phyloP scores from a whole-genome alignment of 164 flowering plant genomes.

The Berberis thunbergii region DNA sequence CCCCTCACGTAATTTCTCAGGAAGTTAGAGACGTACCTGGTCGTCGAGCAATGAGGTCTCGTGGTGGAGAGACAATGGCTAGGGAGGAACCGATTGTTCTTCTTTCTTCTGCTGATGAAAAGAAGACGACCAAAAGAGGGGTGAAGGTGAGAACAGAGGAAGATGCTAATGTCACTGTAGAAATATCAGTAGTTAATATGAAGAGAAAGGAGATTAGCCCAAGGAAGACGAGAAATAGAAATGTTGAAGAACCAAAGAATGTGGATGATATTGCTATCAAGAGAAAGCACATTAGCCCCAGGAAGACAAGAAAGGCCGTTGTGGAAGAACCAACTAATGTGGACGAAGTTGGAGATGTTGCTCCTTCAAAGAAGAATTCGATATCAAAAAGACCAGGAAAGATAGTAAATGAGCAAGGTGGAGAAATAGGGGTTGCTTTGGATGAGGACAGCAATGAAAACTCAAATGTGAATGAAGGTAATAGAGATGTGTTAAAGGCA shows the following conservation, averaged over 20 bases:
- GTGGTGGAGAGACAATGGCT: neutral
- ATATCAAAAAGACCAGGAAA: neutral
- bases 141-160: neutral
- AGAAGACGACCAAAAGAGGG: neutral
- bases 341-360: neutral
- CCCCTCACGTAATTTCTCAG: neutral
- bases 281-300: neutral
- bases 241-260: neutral
- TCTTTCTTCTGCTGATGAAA: neutral
- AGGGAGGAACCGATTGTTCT: neutral
- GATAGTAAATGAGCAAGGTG: neutral
- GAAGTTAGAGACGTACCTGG: neutral
- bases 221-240: neutral
- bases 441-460: neutral
- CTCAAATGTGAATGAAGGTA: neutral
- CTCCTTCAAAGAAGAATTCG: neutral
- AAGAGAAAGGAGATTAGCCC: neutral
- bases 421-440: neutral
- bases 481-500: neutral
- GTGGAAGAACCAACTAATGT: neutral
- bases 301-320: neutral
- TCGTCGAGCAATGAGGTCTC: neutral
- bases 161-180: neutral
- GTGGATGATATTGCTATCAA: neutral
- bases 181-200: neutral